Evolutionary conservation across 805 yeast genomes (phyloP).

Genomic region (Saturnispora silvae): DNA sequence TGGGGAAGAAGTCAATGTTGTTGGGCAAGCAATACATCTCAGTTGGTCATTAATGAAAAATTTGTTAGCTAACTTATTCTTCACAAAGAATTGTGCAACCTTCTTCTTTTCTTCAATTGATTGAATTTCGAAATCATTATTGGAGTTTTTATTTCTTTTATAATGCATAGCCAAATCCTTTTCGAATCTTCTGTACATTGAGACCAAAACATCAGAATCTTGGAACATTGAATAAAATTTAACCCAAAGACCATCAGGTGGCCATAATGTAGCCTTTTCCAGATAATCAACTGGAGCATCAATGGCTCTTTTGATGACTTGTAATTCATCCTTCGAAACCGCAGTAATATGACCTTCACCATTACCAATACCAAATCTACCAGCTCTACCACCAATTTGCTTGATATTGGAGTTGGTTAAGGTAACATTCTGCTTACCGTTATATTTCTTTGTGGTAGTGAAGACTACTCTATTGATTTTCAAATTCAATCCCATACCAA

Average conservation of each 20-base stretch:
- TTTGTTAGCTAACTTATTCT: slow-evolving; percentile 14
- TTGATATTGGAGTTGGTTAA: slow-evolving; percentile 62
- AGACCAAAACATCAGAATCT: slow-evolving; percentile 33
- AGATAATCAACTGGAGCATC: slow-evolving; percentile 41
- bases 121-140: slow-evolving; percentile 21
- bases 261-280: slow-evolving; percentile 64
- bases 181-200: slow-evolving; percentile 40
- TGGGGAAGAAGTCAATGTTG: slow-evolving; percentile 18
- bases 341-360: slow-evolving; percentile 47
- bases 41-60: slow-evolving; percentile 26
- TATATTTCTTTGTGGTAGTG: slow-evolving; percentile 54
- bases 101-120: slow-evolving; percentile 19
- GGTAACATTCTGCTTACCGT: slow-evolving; percentile 42
- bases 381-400: slow-evolving; percentile 96
- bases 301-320: slow-evolving; percentile 37
- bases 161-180: slow-evolving; percentile 24
- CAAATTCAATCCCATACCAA: slow-evolving; percentile 94
- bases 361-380: slow-evolving; percentile 44
- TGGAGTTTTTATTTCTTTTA: slow-evolving; percentile 9
- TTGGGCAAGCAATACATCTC: slow-evolving; percentile 29
- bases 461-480: slow-evolving; percentile 75
- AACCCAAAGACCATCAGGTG: slow-evolving; percentile 62
- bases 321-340: slow-evolving; percentile 32
- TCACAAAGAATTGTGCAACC: slow-evolving; percentile 20
- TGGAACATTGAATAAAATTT: slow-evolving; percentile 55